A percentile compares a stretch with the other conserved stretches of the same genome.
Conservation (phyloP, 805 yeast species). For the Pichia rugopelliculosa region DNA sequence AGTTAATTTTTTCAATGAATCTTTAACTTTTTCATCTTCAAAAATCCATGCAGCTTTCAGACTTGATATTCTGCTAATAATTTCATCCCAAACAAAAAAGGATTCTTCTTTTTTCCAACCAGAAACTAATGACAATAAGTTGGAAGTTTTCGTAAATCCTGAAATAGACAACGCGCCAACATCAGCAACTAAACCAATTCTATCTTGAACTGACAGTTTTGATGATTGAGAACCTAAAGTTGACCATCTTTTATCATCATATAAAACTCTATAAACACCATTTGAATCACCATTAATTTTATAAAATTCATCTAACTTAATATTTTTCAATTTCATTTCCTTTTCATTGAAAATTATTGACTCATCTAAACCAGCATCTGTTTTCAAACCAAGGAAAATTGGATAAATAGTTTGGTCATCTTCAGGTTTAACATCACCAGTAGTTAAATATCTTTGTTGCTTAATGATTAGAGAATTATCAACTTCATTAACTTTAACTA, state of each 20-base stretch:
- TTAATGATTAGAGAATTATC: conserved; percentile 29
- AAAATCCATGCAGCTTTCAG: conserved; percentile 31
- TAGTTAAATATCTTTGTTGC: conserved; percentile 58
- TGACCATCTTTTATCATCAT: conserved; percentile 33
- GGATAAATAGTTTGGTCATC: conserved; percentile 58
- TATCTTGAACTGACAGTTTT: conserved; percentile 40
- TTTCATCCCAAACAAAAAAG: conserved; percentile 52
- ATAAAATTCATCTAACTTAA: conserved; percentile 27
- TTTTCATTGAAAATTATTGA: conserved; percentile 23
- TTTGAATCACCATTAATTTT: conserved; percentile 46
- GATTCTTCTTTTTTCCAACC: conserved; percentile 33
- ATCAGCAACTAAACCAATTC: conserved; percentile 52
- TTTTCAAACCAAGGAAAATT: conserved; percentile 38
- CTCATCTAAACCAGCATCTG: conserved; percentile 25
- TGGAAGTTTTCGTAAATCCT: conserved; percentile 37
- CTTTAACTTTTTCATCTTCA: conserved; percentile 29
- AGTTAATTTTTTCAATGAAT: conserved; percentile 29
- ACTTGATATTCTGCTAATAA: conserved; percentile 34
- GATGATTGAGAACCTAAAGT: conserved; percentile 33
- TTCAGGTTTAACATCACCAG: conserved; percentile 57
- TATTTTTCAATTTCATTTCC: conserved; percentile 11
- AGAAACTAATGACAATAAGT: conserved; percentile 40
- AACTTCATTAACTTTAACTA: conserved; percentile 43
- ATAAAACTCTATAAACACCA: conserved; percentile 50
- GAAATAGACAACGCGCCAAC: conserved; percentile 43